Evolutionary conservation across 345 rosid genomes (phyloP).

Genomic region (Moricandia arvensis): DNA sequence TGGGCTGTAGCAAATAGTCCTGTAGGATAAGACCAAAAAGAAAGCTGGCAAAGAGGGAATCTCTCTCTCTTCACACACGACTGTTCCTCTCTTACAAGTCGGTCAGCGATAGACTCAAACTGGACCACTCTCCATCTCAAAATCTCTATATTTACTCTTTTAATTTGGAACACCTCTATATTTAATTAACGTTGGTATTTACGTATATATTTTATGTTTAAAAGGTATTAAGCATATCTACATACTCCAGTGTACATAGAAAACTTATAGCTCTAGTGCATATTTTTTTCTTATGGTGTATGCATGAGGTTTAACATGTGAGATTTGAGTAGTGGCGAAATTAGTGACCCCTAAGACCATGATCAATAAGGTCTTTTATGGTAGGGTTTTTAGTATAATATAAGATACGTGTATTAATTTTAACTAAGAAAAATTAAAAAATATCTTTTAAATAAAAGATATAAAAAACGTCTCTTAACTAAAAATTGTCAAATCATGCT

Average conservation of each 20-base stretch:
- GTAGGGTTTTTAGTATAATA: no score
- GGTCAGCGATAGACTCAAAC: conserved; percentile 62
- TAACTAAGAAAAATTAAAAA: no score
- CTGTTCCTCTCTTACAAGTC: conserved; percentile 50
- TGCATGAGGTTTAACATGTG: not conserved
- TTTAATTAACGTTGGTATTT: not conserved
- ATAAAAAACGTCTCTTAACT: no score
- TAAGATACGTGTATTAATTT: no score
- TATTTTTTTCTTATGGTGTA: not conserved
- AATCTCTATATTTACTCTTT: no score
- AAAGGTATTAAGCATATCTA: not conserved
- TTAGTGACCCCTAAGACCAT: no score
- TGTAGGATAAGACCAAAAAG: conserved; percentile 60
- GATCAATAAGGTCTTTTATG: no score
- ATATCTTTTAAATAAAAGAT: no score
- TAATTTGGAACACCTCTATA: no score
- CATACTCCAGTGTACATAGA: not conserved
- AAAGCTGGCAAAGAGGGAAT: conserved; percentile 57
- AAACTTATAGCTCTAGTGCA: not conserved
- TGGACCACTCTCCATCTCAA: conserved; percentile 46
- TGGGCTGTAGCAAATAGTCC: conserved; percentile 34
- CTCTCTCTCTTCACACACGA: conserved; percentile 51
- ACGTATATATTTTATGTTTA: not conserved
- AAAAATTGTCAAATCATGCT: no score
- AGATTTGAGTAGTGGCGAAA: no score